Percentiles rank a stretch among this genome's conserved stretches.
phyloP scores from a whole-genome alignment of 1,139 yeast genomes.

The Petasospora fabianii region DNA sequence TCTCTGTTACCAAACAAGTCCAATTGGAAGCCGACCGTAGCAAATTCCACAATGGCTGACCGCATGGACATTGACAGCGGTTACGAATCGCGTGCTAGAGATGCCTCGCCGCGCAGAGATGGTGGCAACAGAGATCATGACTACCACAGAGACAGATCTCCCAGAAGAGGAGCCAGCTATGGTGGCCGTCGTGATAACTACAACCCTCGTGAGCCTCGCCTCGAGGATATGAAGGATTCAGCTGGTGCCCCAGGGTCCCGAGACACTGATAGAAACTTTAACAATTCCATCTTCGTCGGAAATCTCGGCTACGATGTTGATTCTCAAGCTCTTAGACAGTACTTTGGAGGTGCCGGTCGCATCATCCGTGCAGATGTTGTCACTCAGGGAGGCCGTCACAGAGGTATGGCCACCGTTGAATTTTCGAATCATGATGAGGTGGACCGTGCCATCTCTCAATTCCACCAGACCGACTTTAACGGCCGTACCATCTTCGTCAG shows the following conservation, averaged over 20 bases:
- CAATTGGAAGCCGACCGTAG: background rate
- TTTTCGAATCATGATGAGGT: slow-evolving; percentile 68
- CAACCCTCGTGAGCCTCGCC: background rate
- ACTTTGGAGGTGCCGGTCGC: slow-evolving; percentile 61
- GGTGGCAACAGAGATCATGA: slow-evolving; percentile 6
- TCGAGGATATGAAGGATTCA: slow-evolving; percentile 14
- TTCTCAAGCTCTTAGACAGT: slow-evolving; percentile 55
- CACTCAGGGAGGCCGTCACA: slow-evolving; percentile 75
- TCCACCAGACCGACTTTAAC: slow-evolving; percentile 61
- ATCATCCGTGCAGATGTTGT: slow-evolving; percentile 86
- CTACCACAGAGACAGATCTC: slow-evolving; percentile 23
- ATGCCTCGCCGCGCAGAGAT: slow-evolving; percentile 32
- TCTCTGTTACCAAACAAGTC: too few relatives aligned
- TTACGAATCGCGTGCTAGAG: slow-evolving; percentile 28
- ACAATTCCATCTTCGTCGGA: slow-evolving; percentile 68
- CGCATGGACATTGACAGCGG: slow-evolving; percentile 52
- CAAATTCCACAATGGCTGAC: slow-evolving; percentile 35
- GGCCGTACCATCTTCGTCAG: slow-evolving; percentile 90
- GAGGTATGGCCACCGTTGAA: slow-evolving; percentile 95
- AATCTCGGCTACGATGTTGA: slow-evolving; percentile 66
- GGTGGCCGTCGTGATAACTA: background rate
- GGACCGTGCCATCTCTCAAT: slow-evolving; percentile 65
- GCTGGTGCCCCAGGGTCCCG: slow-evolving; percentile 20
- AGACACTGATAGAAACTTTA: slow-evolving; percentile 61
- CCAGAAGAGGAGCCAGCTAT: slow-evolving; percentile 16